Evolutionary conservation across 768 basidiomycete species (phyloP), one percentile per base, ranked within the genome.

Genomic region (Hygrophoropsis aurantiaca): DNA sequence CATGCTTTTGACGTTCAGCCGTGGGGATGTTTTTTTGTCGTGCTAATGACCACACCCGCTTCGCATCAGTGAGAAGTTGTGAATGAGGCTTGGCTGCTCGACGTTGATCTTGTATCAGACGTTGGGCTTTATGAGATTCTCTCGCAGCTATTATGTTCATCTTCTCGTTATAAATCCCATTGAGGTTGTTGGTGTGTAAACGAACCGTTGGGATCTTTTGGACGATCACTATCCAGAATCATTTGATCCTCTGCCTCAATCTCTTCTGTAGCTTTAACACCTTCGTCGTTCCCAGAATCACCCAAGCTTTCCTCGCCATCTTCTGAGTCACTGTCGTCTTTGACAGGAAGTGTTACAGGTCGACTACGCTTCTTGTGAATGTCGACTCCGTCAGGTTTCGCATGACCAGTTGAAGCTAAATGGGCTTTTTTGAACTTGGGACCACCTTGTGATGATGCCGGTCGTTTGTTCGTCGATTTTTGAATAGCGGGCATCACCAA

Each of bases 21-120:
- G 83, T 69, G 0, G 82, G 67, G 32, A 93, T 75, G 40, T 81
- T 80, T 66, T 85, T 87, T 65, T 87, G 79, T 46, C 83, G 80
- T 1, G 86, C 86, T 13, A 82, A 74, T 2, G 82, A 77, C 91
- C 91, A 94, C 9, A 87, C 72, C 11, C 74, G 74, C 64, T 94
- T 92, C 27, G 90, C 89, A 44, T 85, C 77, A 9, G 65, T 63
- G 25, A 93, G 78, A 1, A 93, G 64, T 6, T 73, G 68, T 0
- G 87, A 85, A 61, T 93, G 81, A 0, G 89, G 90, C 65, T 89
- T 92, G 2, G 85, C 76, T 0, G 87, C 86, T 35, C 77, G 79
- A 10, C 91, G 82, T 54, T 90, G 84, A 19, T 81, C 79, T 18
- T 78, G 78, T 0, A 91, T 62, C 7, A 58, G 73, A 42, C 82